Conservation (phyloP, 495 filamentous ascomycete genomes). For the Annulohypoxylon maeteangense region DNA sequence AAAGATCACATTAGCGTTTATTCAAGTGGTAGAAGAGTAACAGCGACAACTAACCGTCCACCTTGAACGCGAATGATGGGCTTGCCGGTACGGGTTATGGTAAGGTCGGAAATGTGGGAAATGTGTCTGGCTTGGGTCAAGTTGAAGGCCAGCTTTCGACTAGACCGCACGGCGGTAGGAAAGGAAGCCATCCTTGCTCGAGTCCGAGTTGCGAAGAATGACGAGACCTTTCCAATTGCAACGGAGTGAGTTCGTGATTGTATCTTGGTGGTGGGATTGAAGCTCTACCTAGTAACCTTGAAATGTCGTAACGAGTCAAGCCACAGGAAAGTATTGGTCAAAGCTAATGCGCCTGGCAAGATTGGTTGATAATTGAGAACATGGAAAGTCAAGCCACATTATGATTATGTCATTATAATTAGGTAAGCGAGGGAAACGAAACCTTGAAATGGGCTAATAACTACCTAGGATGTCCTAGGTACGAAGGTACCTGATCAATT, state of each 20-base stretch:
- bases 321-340: constrained; percentile 39
- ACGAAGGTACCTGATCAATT: constrained; percentile 4
- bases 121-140: constrained; percentile 54
- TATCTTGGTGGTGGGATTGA: constrained; percentile 42
- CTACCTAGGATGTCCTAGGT: background rate
- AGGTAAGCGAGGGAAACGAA: constrained; percentile 8
- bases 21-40: constrained; percentile 2
- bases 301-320: constrained; percentile 32
- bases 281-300: too few relatives aligned
- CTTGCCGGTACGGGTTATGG: constrained; percentile 87
- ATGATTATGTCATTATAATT: too few relatives aligned
- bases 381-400: constrained; percentile 24
- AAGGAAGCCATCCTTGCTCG: constrained; percentile 60
- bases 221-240: constrained; percentile 46
- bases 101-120: constrained; percentile 77
- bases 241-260: constrained; percentile 33
- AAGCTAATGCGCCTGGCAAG: constrained; percentile 21
- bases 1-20: constrained; percentile 32
- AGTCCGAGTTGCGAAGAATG: constrained; percentile 50
- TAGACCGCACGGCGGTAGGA: constrained; percentile 60
- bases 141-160: constrained; percentile 46
- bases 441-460: background rate
- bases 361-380: constrained; percentile 25
- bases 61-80: constrained; percentile 83
- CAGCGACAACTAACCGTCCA: constrained; percentile 72